Evolutionary conservation across 441 rosid genomes (phyloP).

Genomic region (Bruguiera hainesii): DNA sequence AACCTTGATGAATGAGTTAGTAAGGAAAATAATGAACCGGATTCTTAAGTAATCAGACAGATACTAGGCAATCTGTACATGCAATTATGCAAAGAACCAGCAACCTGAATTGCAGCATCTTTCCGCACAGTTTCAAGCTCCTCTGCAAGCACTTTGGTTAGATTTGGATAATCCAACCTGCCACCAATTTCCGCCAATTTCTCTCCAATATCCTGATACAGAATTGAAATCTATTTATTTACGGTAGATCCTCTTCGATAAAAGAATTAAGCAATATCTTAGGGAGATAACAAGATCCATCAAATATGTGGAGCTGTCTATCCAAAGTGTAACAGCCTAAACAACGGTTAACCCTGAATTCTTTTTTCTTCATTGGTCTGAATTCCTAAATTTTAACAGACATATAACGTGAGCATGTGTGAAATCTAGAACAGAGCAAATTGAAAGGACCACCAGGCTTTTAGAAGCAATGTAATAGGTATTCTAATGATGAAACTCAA

Average conservation of each 20-base stretch:
- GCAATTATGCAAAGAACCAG: constrained; percentile 10
- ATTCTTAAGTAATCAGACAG: neutral
- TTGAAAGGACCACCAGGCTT: neutral
- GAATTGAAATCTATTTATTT: constrained; percentile 5
- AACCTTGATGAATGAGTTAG: neutral
- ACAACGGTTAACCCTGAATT: neutral
- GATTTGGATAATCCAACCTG: constrained; percentile 63
- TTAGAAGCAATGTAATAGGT: constrained; percentile 7
- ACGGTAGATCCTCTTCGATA: neutral
- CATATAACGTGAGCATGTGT: neutral
- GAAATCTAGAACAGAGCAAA: neutral
- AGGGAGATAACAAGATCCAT: neutral
- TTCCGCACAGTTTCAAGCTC: constrained; percentile 83
- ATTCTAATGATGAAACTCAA: constrained; percentile 26
- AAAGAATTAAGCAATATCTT: neutral
- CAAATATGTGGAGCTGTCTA: neutral
- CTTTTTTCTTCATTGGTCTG: no score
- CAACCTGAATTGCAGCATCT: constrained; percentile 88
- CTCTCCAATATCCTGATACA: constrained; percentile 64
- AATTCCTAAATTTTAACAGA: neutral
- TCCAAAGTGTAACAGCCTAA: neutral
- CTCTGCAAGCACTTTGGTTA: constrained; percentile 65
- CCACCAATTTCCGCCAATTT: constrained; percentile 75
- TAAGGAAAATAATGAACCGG: neutral
- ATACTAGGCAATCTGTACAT: neutral